These are phyloP conservation scores for Nakazawaea ambrosiae DNA, from an alignment of 805 yeast genomes.

Conservation along the genomic window DNA sequence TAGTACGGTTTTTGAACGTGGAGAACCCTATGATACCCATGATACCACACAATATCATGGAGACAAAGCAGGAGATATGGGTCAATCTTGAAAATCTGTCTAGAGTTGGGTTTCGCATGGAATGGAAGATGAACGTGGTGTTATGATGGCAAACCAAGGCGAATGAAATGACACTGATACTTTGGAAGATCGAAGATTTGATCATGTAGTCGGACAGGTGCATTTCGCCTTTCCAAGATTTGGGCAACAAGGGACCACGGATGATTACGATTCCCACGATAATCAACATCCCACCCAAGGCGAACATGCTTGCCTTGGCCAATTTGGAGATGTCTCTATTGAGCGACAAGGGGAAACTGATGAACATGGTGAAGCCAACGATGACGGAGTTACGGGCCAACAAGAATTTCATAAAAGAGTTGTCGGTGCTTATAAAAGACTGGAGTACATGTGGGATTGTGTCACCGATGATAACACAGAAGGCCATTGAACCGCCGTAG, in stretches of 20 bases:
- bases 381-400: slow-evolving; percentile 69
- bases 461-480: slow-evolving; percentile 91
- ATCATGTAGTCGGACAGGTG: slow-evolving; percentile 40
- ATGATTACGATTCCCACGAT: slow-evolving; percentile 69
- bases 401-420: slow-evolving; percentile 43
- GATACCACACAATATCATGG: slow-evolving; percentile 69
- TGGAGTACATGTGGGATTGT: slow-evolving; percentile 85
- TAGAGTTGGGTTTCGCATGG: slow-evolving; percentile 69
- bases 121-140: slow-evolving; percentile 82
- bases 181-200: slow-evolving; percentile 70
- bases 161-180: slow-evolving; percentile 88
- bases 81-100: slow-evolving; percentile 71
- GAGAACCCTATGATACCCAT: slow-evolving; percentile 78
- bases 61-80: slow-evolving; percentile 75
- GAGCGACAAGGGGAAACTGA: slow-evolving; percentile 79
- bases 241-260: slow-evolving; percentile 59
- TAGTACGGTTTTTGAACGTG: slow-evolving; percentile 68
- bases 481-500: slow-evolving; percentile 90
- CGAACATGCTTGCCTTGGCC: slow-evolving; percentile 84
- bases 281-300: slow-evolving; percentile 74
- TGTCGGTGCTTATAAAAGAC: slow-evolving; percentile 47
- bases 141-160: slow-evolving; percentile 96
- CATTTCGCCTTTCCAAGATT: slow-evolving; percentile 41
- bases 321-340: slow-evolving; percentile 75
- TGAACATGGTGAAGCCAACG: slow-evolving; percentile 54